A percentile compares a stretch with the other conserved stretches of the same genome.
These are phyloP conservation scores for Coleophoma eucalyptorum DNA, from an alignment of 2,329 filamentous ascomycete species.

Conservation along the genomic window DNA sequence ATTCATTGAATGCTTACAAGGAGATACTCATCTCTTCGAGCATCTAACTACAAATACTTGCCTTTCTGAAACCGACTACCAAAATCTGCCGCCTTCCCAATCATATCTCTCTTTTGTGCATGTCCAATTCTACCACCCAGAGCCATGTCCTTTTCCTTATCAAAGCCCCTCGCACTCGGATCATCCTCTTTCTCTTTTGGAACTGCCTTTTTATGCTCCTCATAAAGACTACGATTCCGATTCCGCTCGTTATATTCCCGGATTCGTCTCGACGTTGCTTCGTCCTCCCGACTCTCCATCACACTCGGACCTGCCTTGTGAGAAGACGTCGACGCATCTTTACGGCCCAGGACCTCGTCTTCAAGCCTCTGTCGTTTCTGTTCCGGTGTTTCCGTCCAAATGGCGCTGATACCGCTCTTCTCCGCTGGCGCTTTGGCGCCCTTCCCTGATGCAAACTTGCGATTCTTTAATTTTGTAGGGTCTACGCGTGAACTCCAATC, in stretches of 20 bases:
- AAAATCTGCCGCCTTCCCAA: conserved; percentile 78
- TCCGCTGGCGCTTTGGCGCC: conserved; percentile 41
- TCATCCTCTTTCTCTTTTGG: conserved; percentile 74
- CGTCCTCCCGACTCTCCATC: conserved; percentile 28
- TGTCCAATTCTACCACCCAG: conserved; percentile 67
- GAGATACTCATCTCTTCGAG: background rate
- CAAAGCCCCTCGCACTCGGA: conserved; percentile 83
- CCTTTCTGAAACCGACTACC: conserved; percentile 38
- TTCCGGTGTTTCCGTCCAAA: conserved; percentile 91
- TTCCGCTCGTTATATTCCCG: conserved; percentile 54
- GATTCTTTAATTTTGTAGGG: conserved; percentile 76
- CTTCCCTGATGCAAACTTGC: conserved; percentile 76
- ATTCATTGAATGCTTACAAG: too few relatives aligned
- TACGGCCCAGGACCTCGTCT: conserved; percentile 76
- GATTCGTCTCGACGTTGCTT: conserved; percentile 44
- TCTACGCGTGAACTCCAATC: conserved; percentile 62
- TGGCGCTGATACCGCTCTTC: conserved; percentile 28
- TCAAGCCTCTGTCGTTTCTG: conserved; percentile 78
- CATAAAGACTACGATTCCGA: conserved; percentile 55
- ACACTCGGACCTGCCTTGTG: conserved; percentile 10
- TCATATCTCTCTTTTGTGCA: conserved; percentile 71
- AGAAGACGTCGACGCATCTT: conserved; percentile 18
- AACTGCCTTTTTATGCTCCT: conserved; percentile 32
- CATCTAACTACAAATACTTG: conserved; percentile 44
- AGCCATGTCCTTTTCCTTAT: conserved; percentile 91